phyloP scores from a whole-genome alignment of 345 rosid species.

The Pelargonium nanum region DNA sequence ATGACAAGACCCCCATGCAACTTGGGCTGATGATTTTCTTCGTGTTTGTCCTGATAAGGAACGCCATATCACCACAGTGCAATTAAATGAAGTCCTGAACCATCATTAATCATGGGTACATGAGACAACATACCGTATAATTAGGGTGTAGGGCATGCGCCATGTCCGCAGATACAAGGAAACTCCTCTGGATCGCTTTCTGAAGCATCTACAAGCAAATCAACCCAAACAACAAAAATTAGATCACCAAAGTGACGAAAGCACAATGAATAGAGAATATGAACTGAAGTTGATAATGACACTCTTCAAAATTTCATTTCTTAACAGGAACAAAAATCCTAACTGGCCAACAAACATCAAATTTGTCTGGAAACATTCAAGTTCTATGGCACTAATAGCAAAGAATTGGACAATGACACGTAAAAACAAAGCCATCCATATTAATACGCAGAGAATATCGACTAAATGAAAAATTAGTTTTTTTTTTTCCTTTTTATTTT shows the following conservation, averaged over 20 bases:
- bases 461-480: too few species aligned
- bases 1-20: conserved; percentile 98
- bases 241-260: background rate
- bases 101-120: background rate
- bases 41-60: conserved; percentile 74
- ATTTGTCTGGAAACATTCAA: too few species aligned
- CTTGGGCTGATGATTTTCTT: conserved; percentile 92
- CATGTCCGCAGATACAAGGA: conserved; percentile 94
- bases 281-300: background rate
- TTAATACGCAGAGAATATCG: too few species aligned
- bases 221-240: conserved; percentile 5
- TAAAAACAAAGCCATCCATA: too few species aligned
- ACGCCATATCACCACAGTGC: conserved; percentile 10
- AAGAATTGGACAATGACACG: too few species aligned
- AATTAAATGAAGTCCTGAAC: conserved; percentile 8
- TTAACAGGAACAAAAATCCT: too few species aligned
- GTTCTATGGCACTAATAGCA: too few species aligned
- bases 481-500: background rate
- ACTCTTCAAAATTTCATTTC: too few species aligned
- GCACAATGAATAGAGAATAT: background rate
- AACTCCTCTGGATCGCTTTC: conserved; percentile 83
- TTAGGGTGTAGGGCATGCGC: conserved; percentile 98
- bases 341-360: too few species aligned
- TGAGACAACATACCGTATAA: conserved; percentile 41
- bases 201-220: conserved; percentile 47